Percentiles rank a stretch among this genome's conserved stretches.
phyloP scores from a whole-genome alignment of 306 rosid genomes.

The peach (Prunus persica) region Prunus_persica_NCBIv2 NC_034013.1:12949501-12950000 shows the following conservation, averaged over 20 bases:
- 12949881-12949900: constrained; percentile 43
- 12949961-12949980: constrained; percentile 67
- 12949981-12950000: constrained; percentile 51
- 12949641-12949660: not conserved
- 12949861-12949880: constrained; percentile 57
- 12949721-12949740: not conserved
- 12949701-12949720: not conserved
- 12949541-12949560: constrained; percentile 85
- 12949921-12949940: constrained; percentile 51
- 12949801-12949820: constrained; percentile 82
- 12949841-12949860: constrained; percentile 69
- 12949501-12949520: constrained; percentile 53
- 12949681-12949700: not conserved
- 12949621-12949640: not conserved
- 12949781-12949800: constrained; percentile 17
- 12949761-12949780: not conserved
- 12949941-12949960: constrained; percentile 34
- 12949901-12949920: constrained; percentile 49
- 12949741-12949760: not conserved
- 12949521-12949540: constrained; percentile 68
- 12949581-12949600: constrained; percentile 4
- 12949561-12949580: not conserved
- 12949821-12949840: constrained; percentile 75
- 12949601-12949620: not conserved
- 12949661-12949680: not conserved